Conservation (phyloP, 2,329 filamentous ascomycete species). For the Monilinia polystroma region DNA sequence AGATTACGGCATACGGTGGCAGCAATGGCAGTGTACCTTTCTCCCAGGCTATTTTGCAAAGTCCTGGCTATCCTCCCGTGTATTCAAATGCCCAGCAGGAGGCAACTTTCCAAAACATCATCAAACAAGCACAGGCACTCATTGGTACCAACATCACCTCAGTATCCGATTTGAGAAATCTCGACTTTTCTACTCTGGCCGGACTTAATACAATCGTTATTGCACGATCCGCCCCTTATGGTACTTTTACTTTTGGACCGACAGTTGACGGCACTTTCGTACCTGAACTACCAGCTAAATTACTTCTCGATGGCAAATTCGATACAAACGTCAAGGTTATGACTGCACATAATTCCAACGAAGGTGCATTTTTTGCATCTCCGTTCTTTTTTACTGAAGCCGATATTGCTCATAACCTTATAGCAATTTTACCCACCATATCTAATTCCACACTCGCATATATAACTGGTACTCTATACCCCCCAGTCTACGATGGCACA, state of each 20-base stretch:
- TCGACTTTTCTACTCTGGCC: conserved; percentile 24
- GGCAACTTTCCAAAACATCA: conserved; percentile 23
- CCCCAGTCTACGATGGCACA: conserved; percentile 47
- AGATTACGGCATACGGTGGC: conserved; percentile 54
- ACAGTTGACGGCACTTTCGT: conserved; percentile 51
- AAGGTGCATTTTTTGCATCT: conserved; percentile 39
- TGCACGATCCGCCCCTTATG: conserved; percentile 39
- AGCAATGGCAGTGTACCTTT: conserved; percentile 43
- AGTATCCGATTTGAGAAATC: conserved; percentile 16
- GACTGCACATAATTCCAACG: conserved; percentile 47
- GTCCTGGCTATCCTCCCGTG: conserved; percentile 31
- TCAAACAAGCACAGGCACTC: conserved; percentile 27
- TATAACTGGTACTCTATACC: conserved; percentile 49
- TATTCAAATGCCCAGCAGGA: conserved; percentile 18
- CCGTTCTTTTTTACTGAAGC: conserved; percentile 36
- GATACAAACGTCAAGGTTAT: conserved; percentile 48
- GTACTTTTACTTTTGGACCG: conserved; percentile 47
- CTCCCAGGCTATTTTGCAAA: conserved; percentile 42
- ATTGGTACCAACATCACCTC: conserved; percentile 22
- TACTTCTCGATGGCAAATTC: conserved; percentile 47
- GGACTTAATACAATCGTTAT: conserved; percentile 28
- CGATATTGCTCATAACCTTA: conserved; percentile 21
- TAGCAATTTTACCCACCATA: conserved; percentile 28
- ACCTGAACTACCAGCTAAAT: conserved; percentile 46
- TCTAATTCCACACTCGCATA: conserved; percentile 36